Percentiles rank a stretch among this genome's conserved stretches.
Evolutionary conservation across 2,329 filamentous ascomycete genomes (phyloP).

Genomic region (Trichoderma atrobrunneum): DNA sequence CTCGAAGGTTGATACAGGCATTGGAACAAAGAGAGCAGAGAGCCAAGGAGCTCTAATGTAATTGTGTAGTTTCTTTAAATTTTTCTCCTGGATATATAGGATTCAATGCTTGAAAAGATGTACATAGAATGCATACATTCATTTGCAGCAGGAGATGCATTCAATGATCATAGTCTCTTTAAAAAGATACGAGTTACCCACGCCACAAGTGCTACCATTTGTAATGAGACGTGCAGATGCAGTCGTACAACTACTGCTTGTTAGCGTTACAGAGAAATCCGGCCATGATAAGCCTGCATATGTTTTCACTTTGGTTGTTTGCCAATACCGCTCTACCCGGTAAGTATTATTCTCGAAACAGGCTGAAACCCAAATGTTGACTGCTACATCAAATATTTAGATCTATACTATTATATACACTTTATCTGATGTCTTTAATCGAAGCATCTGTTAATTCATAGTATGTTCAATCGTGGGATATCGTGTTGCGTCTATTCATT

Average conservation of each 20-base stretch:
- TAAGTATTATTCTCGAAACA: too few relatives aligned
- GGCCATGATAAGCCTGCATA: accelerated
- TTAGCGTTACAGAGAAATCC: background rate
- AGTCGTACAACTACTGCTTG: background rate
- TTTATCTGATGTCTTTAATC: too few relatives aligned
- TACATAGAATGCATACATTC: background rate
- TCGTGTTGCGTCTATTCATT: too few relatives aligned
- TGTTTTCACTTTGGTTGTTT: background rate
- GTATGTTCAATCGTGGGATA: too few relatives aligned
- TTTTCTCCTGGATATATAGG: background rate
- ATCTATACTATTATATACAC: accelerated
- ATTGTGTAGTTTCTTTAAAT: background rate
- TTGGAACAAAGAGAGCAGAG: background rate
- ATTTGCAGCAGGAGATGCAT: background rate
- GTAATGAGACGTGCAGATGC: background rate
- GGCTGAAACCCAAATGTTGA: too few relatives aligned
- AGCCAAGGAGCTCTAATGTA: background rate
- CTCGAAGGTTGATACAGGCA: background rate
- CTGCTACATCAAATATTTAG: too few relatives aligned
- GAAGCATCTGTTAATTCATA: too few relatives aligned
- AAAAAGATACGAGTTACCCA: too few relatives aligned
- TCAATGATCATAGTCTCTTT: background rate
- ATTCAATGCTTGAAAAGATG: background rate
- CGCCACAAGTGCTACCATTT: background rate
- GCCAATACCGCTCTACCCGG: background rate